Base-by-base conservation (phyloP, 805 yeast species). In the Candida saitoana region DNA sequence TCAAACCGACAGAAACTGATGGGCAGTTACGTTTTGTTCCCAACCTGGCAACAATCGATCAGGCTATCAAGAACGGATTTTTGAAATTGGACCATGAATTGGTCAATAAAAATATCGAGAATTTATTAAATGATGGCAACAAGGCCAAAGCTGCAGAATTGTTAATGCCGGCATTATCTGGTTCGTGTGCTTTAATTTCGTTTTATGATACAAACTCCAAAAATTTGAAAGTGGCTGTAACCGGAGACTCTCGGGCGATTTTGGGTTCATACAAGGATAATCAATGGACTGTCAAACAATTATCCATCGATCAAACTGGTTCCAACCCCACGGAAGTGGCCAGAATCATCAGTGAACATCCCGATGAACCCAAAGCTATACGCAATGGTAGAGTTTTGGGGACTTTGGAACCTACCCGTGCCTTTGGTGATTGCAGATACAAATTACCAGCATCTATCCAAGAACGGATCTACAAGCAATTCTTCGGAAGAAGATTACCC, bases 361-460 rank as follows among this genome's bases (percentile, higher is more conserved):
- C 99, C 1, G 82, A 82, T 46, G 97, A 91, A 63, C 84, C 87
- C 25, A 80, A 82, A 39, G 95, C 83, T 34, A 76, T 91, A 27
- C 74, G 85, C 49, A 79, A 87, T 47, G 99, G 98, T 3, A 79
- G 99, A 55, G 86, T 93, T 8, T 73, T 93, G 50, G 99, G 99
- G 0, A 80, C 93, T 8, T 74, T 93, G 48, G 98, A 93, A 63
- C 99, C 99, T 11, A 80, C 96, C 0, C 74, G 99, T 55, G 96
- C 98, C 1, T 93, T 93, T 70, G 99, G 99, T 37, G 99, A 93
- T 62, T 95, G 96, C 45, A 77, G 96, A 47, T 93, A 88, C 59
- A 93, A 93, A 59, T 76, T 95, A 72, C 79, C 89, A 58, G 82
- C 52, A 47, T 79, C 82, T 17, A 75, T 87, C 43, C 97, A 95